Base-by-base conservation (phyloP, 805 yeast genomes). In the Pichia nanzhaoensis region DNA sequence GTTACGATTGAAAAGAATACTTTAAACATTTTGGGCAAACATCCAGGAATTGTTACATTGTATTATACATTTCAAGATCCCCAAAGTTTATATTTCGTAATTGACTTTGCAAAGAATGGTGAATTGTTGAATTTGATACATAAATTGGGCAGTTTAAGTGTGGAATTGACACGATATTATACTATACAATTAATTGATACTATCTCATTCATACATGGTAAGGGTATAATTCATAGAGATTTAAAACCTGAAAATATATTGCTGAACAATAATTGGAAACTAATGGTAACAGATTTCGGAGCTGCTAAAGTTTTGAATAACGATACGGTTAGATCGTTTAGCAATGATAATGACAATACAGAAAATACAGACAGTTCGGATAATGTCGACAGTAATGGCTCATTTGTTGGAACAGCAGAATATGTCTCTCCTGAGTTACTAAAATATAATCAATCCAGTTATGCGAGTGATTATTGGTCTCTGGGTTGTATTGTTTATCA, bases 401-500 rank as follows among this genome's bases (percentile, higher is more conserved):
- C 97, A 0, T 93, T 91, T 68, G 98, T 91, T 3, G 99, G 99
- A 0, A 91, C 99, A 1, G 98, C 98, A 0, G 97, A 90, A 59
- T 90, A 90, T 58, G 96, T 93, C 2, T 82, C 95, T 0, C 99
- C 98, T 0, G 99, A 93, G 61, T 67, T 93, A 34, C 68, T 93
- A 40, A 75, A 80, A 40, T 73, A 77, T 55, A 93, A 91, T 60
- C 70, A 75, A 32, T 87, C 95, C 58, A 93, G 95, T 17, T 84
- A 78, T 57, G 83, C 82, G 51, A 74, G 91, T 28, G 97, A 89
- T 61, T 65, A 86, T n/a, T 89, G 97, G 97, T 96, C 97, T 1
- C 63, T 88, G 45, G 97, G 96, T 1, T 89, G 97, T 63, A 84
- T 89, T 32, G 64, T 90, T 34, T 89, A 73, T 61, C 97, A 89